Evolutionary conservation across 208 protist species (phyloP).

Genomic region (Leishmania turanica): DNA sequence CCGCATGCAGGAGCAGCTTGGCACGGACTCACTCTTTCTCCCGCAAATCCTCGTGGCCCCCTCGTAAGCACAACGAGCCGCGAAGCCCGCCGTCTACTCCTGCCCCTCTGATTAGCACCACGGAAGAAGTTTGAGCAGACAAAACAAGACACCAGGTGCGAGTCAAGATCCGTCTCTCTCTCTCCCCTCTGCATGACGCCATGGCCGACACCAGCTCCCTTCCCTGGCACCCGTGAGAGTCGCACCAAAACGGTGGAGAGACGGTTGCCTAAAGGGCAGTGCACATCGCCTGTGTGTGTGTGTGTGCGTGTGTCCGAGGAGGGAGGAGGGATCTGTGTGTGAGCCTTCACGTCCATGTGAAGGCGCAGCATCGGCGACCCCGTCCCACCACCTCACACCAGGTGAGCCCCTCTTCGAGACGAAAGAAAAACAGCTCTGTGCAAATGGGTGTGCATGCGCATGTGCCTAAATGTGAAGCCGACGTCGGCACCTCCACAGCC

Average conservation of each 20-base stretch:
- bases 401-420: not conserved
- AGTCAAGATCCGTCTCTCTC: not conserved
- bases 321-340: not conserved
- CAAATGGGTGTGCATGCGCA: not conserved
- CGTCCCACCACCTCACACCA: not conserved
- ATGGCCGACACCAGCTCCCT: not conserved
- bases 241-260: not conserved
- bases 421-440: not conserved
- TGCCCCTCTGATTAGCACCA: not conserved
- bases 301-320: not conserved
- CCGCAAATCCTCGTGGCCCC: slow-evolving; percentile 50
- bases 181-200: not conserved
- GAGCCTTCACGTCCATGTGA: not conserved
- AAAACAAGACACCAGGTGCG: not conserved
- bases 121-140: not conserved
- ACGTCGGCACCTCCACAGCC: not conserved
- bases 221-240: not conserved
- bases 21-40: slow-evolving; percentile 53
- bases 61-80: slow-evolving; percentile 4
- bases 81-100: not conserved
- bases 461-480: not conserved
- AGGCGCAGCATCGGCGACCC: not conserved
- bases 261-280: not conserved
- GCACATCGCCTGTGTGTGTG: not conserved
- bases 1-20: slow-evolving; percentile 49